Conservation (phyloP, 768 basidiomycete genomes). For the Agaricus subrufescens region DNA sequence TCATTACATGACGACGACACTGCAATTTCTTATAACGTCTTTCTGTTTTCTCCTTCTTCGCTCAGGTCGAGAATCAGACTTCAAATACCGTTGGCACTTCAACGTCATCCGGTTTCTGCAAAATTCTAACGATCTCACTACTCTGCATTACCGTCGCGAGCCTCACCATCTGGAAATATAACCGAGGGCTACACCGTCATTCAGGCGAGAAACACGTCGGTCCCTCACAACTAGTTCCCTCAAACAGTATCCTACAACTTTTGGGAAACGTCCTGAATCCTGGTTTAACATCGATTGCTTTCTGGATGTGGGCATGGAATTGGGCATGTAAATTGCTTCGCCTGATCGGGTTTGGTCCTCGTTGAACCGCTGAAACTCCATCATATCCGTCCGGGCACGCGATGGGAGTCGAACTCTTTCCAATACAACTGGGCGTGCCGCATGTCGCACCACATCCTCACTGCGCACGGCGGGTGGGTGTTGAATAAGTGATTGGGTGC, state of each 20-base stretch:
- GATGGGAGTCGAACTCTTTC: background rate
- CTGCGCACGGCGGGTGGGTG: too few relatives aligned
- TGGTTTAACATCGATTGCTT: background rate
- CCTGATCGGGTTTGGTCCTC: background rate
- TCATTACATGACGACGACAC: background rate
- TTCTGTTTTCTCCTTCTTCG: too few relatives aligned
- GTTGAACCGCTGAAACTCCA: background rate
- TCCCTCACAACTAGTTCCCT: background rate
- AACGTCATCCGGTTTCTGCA: background rate
- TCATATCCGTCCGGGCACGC: background rate
- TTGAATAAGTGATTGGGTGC: too few relatives aligned
- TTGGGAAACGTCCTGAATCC: background rate
- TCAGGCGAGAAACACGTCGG: background rate
- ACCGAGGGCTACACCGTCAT: background rate
- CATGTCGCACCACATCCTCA: too few relatives aligned
- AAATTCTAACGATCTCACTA: background rate
- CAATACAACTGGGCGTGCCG: too few relatives aligned
- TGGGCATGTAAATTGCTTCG: background rate
- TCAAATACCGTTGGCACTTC: slow-evolving; percentile 23
- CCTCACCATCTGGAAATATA: background rate
- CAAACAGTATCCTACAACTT: background rate
- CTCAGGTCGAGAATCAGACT: slow-evolving; percentile 73
- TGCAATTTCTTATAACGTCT: background rate
- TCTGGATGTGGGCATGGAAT: background rate
- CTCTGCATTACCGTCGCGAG: background rate